Conservation (phyloP, 352 stramenopile species). For the Globisporangium mamillatum region DNA sequence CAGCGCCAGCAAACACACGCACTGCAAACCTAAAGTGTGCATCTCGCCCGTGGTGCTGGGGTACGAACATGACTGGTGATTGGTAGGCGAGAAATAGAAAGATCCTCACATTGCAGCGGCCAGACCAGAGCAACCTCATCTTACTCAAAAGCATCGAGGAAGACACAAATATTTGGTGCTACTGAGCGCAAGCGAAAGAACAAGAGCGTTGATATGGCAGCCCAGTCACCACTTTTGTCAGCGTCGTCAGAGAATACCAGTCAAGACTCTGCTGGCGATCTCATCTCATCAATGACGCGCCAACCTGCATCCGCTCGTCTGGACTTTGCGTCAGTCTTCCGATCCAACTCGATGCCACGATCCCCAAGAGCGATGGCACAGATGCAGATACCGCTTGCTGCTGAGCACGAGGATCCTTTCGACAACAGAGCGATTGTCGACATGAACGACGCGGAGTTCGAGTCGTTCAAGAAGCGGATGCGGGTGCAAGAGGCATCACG, state of each 20-base stretch:
- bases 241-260: not conserved
- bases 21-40: no score
- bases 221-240: not conserved
- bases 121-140: not conserved
- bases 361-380: no score
- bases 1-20: no score
- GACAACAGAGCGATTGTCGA: not conserved
- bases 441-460: conserved; percentile 3
- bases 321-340: not conserved
- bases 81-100: not conserved
- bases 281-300: not conserved
- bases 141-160: not conserved
- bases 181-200: not conserved
- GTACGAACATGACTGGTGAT: no score
- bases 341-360: not conserved
- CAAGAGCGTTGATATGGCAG: not conserved
- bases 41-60: not conserved
- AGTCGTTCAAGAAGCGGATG: conserved; percentile 4
- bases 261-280: not conserved
- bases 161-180: not conserved
- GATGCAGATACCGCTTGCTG: not conserved
- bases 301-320: not conserved
- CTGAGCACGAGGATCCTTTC: no score
- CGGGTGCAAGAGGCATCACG: not conserved
- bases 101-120: not conserved